A percentile compares a stretch with the other conserved stretches of the same genome.
Evolutionary conservation across 768 basidiomycete species (phyloP).

Genomic region (Hortiboletus campestris): DNA sequence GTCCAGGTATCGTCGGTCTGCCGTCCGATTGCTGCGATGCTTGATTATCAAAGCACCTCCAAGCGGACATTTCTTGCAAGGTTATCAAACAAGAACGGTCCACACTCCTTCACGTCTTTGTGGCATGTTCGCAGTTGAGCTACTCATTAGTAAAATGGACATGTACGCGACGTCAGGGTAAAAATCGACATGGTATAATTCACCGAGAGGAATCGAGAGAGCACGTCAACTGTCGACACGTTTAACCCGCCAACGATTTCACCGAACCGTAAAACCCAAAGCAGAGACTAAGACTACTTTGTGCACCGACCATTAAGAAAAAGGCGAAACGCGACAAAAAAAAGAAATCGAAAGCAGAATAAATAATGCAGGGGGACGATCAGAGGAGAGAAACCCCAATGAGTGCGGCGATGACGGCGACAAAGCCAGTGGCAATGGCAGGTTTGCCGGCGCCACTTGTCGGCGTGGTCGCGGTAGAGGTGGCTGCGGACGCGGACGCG

Average conservation of each 20-base stretch:
- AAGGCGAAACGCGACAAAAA: background rate
- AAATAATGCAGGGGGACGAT: background rate
- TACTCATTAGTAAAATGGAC: background rate
- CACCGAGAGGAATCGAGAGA: background rate
- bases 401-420: conserved; percentile 21
- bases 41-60: too few species aligned
- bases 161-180: conserved; percentile 1
- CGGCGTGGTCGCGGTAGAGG: background rate
- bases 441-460: conserved; percentile 24
- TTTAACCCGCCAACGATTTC: background rate
- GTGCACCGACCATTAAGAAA: background rate
- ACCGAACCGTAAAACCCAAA: background rate
- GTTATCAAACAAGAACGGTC: background rate
- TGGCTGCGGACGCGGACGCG: background rate
- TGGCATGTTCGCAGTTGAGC: background rate
- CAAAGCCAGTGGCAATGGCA: conserved; percentile 21
- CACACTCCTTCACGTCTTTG: background rate
- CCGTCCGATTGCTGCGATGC: background rate
- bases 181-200: background rate
- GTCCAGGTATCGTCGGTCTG: background rate
- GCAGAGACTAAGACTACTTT: background rate
- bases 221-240: background rate
- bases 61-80: background rate
- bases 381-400: conserved; percentile 23
- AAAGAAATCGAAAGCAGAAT: background rate